phyloP scores from a whole-genome alignment of 106 monocot genomes.

The Dendrobium chrysotoxum region DNA sequence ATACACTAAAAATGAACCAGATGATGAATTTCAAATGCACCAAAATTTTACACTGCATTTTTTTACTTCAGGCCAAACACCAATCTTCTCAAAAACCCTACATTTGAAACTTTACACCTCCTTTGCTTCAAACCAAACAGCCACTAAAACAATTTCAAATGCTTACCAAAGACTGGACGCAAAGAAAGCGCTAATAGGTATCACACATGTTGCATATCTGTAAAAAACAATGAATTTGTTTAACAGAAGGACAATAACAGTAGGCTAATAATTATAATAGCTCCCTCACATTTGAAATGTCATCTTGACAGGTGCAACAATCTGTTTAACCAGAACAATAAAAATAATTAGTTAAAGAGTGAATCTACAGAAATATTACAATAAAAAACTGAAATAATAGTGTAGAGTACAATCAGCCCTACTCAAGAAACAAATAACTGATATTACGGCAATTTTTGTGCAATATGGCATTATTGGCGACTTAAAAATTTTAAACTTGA shows the following conservation, averaged over 20 bases:
- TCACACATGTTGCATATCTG: constrained; percentile 95
- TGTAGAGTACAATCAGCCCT: not conserved
- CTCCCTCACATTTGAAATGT: constrained; percentile 83
- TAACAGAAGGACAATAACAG: not conserved
- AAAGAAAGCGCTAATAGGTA: constrained; percentile 98
- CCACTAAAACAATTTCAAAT: not conserved
- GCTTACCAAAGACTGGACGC: constrained; percentile 93
- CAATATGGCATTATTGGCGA: not conserved
- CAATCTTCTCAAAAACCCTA: too few species aligned
- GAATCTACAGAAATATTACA: not conserved
- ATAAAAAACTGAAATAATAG: not conserved
- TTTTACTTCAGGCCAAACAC: too few species aligned
- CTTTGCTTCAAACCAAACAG: too few species aligned
- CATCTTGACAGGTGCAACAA: constrained; percentile 91
- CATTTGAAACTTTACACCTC: too few species aligned
- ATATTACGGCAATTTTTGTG: not conserved
- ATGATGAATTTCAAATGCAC: too few species aligned
- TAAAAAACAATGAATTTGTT: constrained; percentile 16
- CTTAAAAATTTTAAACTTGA: not conserved
- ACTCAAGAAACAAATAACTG: not conserved
- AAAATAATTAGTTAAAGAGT: not conserved
- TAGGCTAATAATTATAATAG: not conserved
- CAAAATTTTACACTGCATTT: too few species aligned
- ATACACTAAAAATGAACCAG: too few species aligned
- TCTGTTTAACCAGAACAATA: constrained; percentile 31